Base-by-base conservation (phyloP, 176 grass and related monocot species). In the Thinopyrum elongatum region DNA sequence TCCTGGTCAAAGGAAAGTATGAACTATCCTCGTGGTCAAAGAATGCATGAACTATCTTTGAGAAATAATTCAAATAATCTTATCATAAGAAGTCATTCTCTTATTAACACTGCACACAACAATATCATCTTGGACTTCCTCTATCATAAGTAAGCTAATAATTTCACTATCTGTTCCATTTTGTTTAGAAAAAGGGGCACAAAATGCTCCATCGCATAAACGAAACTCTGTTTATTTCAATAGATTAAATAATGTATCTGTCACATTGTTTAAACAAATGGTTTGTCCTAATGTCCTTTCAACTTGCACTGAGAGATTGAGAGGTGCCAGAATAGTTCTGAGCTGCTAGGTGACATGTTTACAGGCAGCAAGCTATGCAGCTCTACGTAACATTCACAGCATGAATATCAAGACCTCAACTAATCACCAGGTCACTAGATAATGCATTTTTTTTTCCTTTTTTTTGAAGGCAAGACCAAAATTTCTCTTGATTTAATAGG, bases 301-400 rank as follows among this genome's bases (percentile, higher is more conserved):
- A 47, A 65, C 57, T 29, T 22, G 29, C 11, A 75, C 61, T 4
- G 27, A 11, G 61, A 73, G 28, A 15, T 78, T 6, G 27, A 11
- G 61, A 73, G 28, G 14, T 78, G 60, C 76, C 23, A 74, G 22
- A 35, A 39, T 73, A 83, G 9, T 25, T 83, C 10, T 33, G 4
- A 76, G 28, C 34, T 47, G 7, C 44, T 68, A 83, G 11, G 46
- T 59, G 63, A 7, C n/a, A 82, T 55, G 74, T 74, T 75, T 82
- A 75, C 49, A n/a, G 41, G 51, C 27, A n/a, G 47, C 57, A 74
- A 51, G 23, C 77, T 51, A 6, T 79, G 2, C 3, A 63, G n/a
- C 67, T 64, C 41, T 53, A 51, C 47, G 22, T 72, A 71, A 64
- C 16, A 51, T 60, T 23, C 0, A 25, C 49, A 67, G 26, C 42